phyloP scores from a whole-genome alignment of 106 monocot species.

The Agapanthus africanus region DNA sequence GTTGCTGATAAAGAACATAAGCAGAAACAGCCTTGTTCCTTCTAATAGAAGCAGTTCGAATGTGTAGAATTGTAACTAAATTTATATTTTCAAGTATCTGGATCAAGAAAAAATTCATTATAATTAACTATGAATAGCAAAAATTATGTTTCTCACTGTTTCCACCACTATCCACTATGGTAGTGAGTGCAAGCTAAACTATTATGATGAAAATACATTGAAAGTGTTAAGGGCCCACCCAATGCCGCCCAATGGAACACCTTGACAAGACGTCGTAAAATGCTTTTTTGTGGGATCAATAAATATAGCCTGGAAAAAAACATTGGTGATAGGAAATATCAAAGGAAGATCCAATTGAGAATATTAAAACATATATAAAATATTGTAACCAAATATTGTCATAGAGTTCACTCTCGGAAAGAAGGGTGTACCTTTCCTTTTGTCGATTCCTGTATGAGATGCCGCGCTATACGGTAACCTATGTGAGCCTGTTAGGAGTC shows the following conservation, averaged over 20 bases:
- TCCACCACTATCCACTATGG: not conserved
- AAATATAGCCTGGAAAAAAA: slow-evolving; percentile 28
- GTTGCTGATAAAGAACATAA: too few species aligned
- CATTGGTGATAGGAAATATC: not conserved
- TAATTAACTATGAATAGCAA: not conserved
- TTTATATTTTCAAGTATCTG: not conserved
- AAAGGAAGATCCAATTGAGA: not conserved
- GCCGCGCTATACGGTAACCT: slow-evolving; percentile 35
- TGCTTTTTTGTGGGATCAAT: slow-evolving; percentile 52
- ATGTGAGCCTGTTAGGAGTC: slow-evolving; percentile 37
- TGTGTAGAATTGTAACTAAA: not conserved
- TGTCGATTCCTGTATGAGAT: slow-evolving; percentile 44
- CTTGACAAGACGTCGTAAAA: slow-evolving; percentile 34
- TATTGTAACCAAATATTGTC: not conserved
- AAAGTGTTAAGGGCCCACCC: slow-evolving; percentile 26
- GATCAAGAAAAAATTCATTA: not conserved
- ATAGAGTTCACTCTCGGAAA: not conserved
- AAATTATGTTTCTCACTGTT: not conserved
- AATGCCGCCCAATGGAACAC: slow-evolving; percentile 63
- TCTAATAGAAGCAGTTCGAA: not conserved
- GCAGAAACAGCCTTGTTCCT: not conserved
- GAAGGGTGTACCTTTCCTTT: slow-evolving; percentile 39
- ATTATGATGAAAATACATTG: not conserved
- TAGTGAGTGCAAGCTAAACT: not conserved
- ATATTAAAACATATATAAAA: not conserved